phyloP scores from a whole-genome alignment of 176 grass and related monocot genomes.

The Pontederia paniculata region DNA sequence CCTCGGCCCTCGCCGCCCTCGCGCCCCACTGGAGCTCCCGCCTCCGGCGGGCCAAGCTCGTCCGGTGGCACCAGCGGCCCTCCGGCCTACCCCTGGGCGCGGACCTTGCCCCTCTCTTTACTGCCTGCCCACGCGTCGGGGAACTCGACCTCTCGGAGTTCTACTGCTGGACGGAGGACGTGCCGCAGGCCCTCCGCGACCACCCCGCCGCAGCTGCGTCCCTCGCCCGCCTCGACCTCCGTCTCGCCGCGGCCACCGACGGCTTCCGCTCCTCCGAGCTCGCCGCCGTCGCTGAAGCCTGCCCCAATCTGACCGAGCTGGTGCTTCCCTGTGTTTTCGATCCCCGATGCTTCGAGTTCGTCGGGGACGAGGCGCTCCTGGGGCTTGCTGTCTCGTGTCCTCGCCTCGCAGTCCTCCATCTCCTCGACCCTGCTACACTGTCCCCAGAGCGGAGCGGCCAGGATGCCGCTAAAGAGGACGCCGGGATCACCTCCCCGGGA shows the following conservation, averaged over 20 bases:
- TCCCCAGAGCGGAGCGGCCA: constrained; percentile 12
- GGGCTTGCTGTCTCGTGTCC: constrained; percentile 45
- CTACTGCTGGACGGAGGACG: constrained; percentile 98
- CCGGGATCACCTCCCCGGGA: constrained; percentile 45
- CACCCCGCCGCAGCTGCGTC: constrained; percentile 26
- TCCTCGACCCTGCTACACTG: constrained; percentile 52
- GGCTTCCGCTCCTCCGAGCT: constrained; percentile 72
- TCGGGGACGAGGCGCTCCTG: constrained; percentile 46
- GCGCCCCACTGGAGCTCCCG: constrained; percentile 34
- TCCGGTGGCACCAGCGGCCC: constrained; percentile 90
- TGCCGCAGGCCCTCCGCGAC: constrained; percentile 37
- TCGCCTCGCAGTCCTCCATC: constrained; percentile 42
- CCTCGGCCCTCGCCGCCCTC: constrained; percentile 40
- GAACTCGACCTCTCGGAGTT: constrained; percentile 78
- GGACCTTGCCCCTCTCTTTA: constrained; percentile 68
- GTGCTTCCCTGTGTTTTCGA: constrained; percentile 73
- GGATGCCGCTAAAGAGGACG: constrained; percentile 26
- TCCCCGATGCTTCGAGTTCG: constrained; percentile 56
- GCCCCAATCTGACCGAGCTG: constrained; percentile 50
- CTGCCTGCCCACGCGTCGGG: constrained; percentile 26
- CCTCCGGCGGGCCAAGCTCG: constrained; percentile 55
- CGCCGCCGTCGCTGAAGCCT: constrained; percentile 31
- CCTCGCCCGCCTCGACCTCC: constrained; percentile 64
- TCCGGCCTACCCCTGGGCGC: constrained; percentile 26
- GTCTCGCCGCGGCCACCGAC: constrained; percentile 62